These are phyloP conservation scores for Nidularia pulvinata DNA, from an alignment of 768 basidiomycete species.

Conservation along the genomic window DNA sequence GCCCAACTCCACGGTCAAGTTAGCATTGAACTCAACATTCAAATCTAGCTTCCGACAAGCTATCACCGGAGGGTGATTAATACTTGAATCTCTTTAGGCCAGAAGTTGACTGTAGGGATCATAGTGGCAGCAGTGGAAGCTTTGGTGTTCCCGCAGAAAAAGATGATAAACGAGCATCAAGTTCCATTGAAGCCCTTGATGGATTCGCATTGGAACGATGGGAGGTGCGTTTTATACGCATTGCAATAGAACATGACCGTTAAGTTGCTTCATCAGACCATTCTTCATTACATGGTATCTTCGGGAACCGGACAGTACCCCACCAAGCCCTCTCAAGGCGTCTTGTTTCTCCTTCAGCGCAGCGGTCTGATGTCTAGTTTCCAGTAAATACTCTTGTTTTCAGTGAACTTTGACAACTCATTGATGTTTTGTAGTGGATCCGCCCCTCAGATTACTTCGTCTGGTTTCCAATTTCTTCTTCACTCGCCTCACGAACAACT, in stretches of 20 bases:
- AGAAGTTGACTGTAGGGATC: constrained; percentile 6
- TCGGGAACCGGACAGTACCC: constrained; percentile 80
- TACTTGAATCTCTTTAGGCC: constrained; percentile 13
- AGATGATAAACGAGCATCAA: constrained; percentile 58
- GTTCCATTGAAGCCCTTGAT: constrained; percentile 66
- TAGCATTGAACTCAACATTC: constrained; percentile 74
- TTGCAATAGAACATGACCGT: background rate
- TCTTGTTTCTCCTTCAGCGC: constrained; percentile 78
- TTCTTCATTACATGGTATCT: constrained; percentile 98
- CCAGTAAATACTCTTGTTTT: constrained; percentile 36
- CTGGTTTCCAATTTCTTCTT: constrained; percentile 95
- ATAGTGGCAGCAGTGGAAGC: constrained; percentile 73
- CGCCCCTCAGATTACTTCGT: constrained; percentile 82
- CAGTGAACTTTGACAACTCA: background rate
- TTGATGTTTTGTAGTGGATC: constrained; percentile 36
- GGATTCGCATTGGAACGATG: constrained; percentile 84
- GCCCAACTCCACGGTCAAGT: constrained; percentile 54
- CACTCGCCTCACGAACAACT: constrained; percentile 94
- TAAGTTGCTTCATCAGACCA: constrained; percentile 56
- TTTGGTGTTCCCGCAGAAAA: constrained; percentile 79
- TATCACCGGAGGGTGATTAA: constrained; percentile 78
- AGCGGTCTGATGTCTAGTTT: constrained; percentile 84
- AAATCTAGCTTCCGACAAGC: constrained; percentile 81
- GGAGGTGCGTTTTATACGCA: constrained; percentile 59
- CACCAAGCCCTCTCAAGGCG: constrained; percentile 77